These are phyloP conservation scores for Eucalyptus brandiana DNA, from an alignment of 345 rosid genomes.

Conservation along the genomic window DNA sequence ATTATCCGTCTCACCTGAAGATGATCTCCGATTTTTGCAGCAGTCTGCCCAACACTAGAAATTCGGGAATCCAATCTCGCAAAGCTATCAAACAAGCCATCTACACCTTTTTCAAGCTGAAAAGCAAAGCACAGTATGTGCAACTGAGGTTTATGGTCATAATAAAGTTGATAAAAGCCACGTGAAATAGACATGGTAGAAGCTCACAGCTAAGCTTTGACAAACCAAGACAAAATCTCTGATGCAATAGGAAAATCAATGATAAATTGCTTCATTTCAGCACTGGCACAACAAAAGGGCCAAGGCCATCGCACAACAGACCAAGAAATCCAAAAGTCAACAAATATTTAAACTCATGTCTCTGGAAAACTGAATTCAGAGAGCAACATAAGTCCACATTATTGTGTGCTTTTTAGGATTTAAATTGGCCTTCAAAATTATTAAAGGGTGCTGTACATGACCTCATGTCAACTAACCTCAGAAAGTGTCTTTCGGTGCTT, in stretches of 20 bases:
- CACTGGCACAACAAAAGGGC: background rate
- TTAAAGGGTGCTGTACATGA: background rate
- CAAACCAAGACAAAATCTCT: background rate
- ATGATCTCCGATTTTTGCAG: constrained; percentile 99
- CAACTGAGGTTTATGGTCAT: background rate
- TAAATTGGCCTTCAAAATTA: background rate
- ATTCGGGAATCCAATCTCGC: constrained; percentile 88
- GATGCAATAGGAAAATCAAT: background rate
- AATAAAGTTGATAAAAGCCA: background rate
- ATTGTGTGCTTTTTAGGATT: background rate
- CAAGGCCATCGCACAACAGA: background rate
- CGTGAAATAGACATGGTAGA: background rate
- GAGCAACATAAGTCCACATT: background rate
- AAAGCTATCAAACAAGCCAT: constrained; percentile 87
- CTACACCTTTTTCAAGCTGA: constrained; percentile 92
- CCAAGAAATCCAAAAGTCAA: background rate
- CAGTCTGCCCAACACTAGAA: constrained; percentile 99
- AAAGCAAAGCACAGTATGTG: background rate
- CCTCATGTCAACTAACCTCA: constrained; percentile 36
- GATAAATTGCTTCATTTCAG: background rate
- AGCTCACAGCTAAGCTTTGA: background rate
- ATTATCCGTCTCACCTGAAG: constrained; percentile 50
- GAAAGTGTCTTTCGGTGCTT: constrained; percentile 90
- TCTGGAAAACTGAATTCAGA: background rate
- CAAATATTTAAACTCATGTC: background rate